These are phyloP conservation scores for Inga laurina DNA, from an alignment of 306 rosid species.

Conservation along the genomic window DNA sequence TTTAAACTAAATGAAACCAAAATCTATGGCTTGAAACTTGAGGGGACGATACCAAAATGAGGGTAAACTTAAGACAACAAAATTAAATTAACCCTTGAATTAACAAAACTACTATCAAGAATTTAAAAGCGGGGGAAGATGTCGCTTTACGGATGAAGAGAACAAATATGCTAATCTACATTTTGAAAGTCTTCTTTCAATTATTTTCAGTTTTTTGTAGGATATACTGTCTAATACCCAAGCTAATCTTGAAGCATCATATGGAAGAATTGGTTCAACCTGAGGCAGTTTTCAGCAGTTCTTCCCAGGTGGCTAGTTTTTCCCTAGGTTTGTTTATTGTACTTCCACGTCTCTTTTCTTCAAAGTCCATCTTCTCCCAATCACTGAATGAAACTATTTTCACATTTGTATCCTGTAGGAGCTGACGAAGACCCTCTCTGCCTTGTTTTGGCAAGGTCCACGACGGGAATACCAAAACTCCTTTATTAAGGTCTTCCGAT, in stretches of 20 bases:
- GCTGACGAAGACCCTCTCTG: slow-evolving; percentile 68
- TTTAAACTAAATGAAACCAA: no score
- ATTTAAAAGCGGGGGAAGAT: neutral
- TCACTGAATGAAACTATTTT: slow-evolving; percentile 56
- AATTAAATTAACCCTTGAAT: no score
- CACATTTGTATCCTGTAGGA: slow-evolving; percentile 55
- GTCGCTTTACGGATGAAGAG: neutral
- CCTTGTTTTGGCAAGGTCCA: slow-evolving; percentile 51
- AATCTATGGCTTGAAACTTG: no score
- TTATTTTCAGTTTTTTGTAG: neutral
- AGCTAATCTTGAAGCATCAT: slow-evolving; percentile 22
- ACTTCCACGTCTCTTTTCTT: slow-evolving; percentile 68
- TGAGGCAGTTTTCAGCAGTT: slow-evolving; percentile 48
- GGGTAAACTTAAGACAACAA: no score
- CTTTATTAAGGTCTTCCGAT: slow-evolving; percentile 69
- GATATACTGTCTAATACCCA: neutral
- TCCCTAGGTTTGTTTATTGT: slow-evolving; percentile 69
- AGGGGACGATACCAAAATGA: no score
- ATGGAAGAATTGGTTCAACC: slow-evolving; percentile 29
- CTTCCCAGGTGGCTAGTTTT: slow-evolving; percentile 67
- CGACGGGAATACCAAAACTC: slow-evolving; percentile 39
- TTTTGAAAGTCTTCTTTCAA: slow-evolving; percentile 12
- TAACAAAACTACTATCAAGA: neutral
- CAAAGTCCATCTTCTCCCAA: slow-evolving; percentile 84
- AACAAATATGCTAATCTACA: neutral